These are phyloP conservation scores for Fusarium mexicanum DNA, from an alignment of 2,329 filamentous ascomycete genomes.

Conservation along the genomic window DNA sequence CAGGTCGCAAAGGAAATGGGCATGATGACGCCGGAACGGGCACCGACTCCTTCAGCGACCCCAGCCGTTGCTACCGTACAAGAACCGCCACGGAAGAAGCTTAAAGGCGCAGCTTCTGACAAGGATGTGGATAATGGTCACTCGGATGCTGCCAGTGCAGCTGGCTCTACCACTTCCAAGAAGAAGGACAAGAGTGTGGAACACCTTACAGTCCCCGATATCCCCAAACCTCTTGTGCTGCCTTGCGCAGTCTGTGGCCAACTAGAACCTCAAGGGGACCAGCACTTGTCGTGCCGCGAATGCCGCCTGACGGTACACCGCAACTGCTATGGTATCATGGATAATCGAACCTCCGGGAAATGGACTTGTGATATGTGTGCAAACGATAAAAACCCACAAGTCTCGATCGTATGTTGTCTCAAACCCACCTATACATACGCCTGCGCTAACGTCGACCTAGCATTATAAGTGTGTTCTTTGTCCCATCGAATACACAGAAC, in stretches of 20 bases:
- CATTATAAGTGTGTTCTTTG: slow-evolving; percentile 94
- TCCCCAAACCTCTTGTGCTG: slow-evolving; percentile 79
- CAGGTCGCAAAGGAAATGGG: slow-evolving; percentile 70
- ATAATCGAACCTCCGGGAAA: slow-evolving; percentile 75
- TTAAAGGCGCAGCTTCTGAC: slow-evolving; percentile 64
- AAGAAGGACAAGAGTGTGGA: slow-evolving; percentile 68
- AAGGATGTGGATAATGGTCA: slow-evolving; percentile 59
- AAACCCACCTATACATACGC: slow-evolving; percentile 13
- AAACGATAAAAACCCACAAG: slow-evolving; percentile 90
- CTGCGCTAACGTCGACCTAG: slow-evolving; percentile 54
- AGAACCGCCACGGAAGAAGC: slow-evolving; percentile 73
- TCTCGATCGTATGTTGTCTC: slow-evolving; percentile 78
- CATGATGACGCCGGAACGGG: slow-evolving; percentile 55
- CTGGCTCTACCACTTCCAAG: slow-evolving; percentile 53
- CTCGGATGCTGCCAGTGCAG: slow-evolving; percentile 57
- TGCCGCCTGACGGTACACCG: slow-evolving; percentile 93
- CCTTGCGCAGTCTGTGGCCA: slow-evolving; percentile 88
- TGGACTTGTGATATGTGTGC: slow-evolving; percentile 97
- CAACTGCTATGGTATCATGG: slow-evolving; percentile 86
- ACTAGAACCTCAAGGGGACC: slow-evolving; percentile 75
- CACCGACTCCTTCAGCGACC: slow-evolving; percentile 47
- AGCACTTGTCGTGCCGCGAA: slow-evolving; percentile 82
- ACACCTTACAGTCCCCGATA: slow-evolving; percentile 74
- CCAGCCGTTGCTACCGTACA: slow-evolving; percentile 42
- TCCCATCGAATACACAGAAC: slow-evolving; percentile 81